A percentile compares a stretch with the other conserved stretches of the same genome.
Evolutionary conservation across 306 rosid genomes (phyloP).

Genomic region (Delonix regia): DNA sequence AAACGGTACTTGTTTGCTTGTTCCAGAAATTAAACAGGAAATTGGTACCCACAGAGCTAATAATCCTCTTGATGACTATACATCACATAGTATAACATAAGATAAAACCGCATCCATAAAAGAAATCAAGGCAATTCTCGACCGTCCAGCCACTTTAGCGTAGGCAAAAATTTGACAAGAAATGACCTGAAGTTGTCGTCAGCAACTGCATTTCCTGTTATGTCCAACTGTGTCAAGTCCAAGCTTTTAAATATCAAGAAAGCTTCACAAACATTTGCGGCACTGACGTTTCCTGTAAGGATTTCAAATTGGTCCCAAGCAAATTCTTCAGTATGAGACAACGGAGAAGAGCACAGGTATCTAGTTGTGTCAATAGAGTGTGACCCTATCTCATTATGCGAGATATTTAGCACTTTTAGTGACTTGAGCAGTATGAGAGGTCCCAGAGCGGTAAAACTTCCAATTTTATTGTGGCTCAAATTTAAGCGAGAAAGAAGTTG

Average conservation of each 20-base stretch:
- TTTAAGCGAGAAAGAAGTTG: conserved; percentile 82
- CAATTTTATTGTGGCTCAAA: conserved; percentile 72
- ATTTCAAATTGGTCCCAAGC: conserved; percentile 48
- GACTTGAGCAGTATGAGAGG: conserved; percentile 68
- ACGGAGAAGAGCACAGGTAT: conserved; percentile 75
- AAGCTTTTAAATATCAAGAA: conserved; percentile 63
- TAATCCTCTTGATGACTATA: not conserved
- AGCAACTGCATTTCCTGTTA: conserved; percentile 60
- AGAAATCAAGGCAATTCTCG: conserved; percentile 15
- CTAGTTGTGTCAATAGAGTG: conserved; percentile 74
- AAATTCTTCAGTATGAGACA: conserved; percentile 69
- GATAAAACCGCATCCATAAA: conserved; percentile 23
- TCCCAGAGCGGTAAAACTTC: conserved; percentile 72
- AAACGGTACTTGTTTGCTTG: not conserved
- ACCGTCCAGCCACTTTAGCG: conserved; percentile 29
- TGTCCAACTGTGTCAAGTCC: conserved; percentile 65
- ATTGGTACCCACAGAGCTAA: not conserved
- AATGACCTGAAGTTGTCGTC: conserved; percentile 62
- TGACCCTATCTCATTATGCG: conserved; percentile 71
- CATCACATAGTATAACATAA: not conserved
- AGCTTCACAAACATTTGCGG: conserved; percentile 68
- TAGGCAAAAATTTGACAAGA: conserved; percentile 63
- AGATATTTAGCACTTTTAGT: conserved; percentile 67
- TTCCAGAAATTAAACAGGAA: not conserved
- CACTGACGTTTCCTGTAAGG: conserved; percentile 35